Conservation (phyloP, 768 basidiomycete genomes). For the Psilocybe cubensis region DNA sequence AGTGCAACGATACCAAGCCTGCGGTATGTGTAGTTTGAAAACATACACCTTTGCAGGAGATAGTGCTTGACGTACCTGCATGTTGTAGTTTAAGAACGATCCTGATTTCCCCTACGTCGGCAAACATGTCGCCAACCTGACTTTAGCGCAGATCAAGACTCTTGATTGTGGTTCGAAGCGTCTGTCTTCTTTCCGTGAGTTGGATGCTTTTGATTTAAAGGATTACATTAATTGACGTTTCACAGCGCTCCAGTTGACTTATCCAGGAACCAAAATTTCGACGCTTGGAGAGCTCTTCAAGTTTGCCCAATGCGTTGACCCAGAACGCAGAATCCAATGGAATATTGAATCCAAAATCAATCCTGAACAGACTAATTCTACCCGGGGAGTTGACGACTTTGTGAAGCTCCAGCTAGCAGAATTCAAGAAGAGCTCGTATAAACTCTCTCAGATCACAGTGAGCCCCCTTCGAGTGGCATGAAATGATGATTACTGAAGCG, state of each 20-base stretch:
- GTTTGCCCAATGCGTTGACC: constrained; percentile 76
- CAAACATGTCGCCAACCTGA: constrained; percentile 75
- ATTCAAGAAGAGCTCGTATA: constrained; percentile 64
- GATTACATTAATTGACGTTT: no score
- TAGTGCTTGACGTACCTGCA: constrained; percentile 9
- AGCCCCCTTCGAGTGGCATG: background rate
- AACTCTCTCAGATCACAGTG: constrained; percentile 62
- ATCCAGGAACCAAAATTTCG: constrained; percentile 71
- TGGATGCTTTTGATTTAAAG: no score
- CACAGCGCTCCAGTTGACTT: constrained; percentile 65
- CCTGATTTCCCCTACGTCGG: constrained; percentile 77
- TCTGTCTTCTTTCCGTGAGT: constrained; percentile 59
- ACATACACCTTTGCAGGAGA: background rate
- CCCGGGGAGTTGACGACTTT: constrained; percentile 59
- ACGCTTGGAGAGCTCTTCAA: constrained; percentile 77
- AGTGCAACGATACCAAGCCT: constrained; percentile 72
- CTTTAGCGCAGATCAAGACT: constrained; percentile 77
- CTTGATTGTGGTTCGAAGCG: constrained; percentile 80
- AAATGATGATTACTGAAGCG: background rate
- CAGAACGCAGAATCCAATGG: constrained; percentile 61
- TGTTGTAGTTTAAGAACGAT: constrained; percentile 55
- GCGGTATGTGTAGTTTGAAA: constrained; percentile 42
- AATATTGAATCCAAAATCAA: constrained; percentile 85
- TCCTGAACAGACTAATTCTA: constrained; percentile 52
- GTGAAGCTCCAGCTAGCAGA: constrained; percentile 62